phyloP scores from a whole-genome alignment of 495 filamentous ascomycete genomes.

The Tuber calosporum region DNA sequence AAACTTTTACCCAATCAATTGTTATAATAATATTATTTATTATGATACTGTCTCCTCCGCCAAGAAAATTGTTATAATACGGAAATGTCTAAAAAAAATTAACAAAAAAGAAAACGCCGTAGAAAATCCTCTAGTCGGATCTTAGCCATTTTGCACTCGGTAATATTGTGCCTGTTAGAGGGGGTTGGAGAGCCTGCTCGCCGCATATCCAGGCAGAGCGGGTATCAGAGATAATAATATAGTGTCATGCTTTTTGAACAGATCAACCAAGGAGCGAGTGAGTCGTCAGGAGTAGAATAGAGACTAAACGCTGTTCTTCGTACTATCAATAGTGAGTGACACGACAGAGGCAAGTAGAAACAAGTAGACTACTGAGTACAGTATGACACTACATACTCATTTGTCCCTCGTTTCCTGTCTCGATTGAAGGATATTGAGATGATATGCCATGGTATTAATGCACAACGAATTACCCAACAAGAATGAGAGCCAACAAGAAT shows the following conservation, averaged over 20 bases:
- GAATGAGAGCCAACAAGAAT: no score
- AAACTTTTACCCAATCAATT: no score
- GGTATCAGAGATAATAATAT: background rate
- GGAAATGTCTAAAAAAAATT: no score
- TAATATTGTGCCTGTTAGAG: background rate
- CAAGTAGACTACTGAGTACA: background rate
- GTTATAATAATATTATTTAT: no score
- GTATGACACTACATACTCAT: background rate
- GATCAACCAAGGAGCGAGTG: background rate
- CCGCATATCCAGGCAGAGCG: background rate
- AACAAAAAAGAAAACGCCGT: no score
- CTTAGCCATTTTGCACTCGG: background rate
- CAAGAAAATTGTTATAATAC: no score
- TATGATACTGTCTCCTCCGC: no score
- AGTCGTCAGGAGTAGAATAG: background rate
- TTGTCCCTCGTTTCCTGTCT: background rate
- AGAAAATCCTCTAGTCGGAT: background rate
- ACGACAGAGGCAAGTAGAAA: background rate
- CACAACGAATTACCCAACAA: background rate
- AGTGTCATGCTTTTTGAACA: background rate
- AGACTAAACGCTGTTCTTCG: background rate
- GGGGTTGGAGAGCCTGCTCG: background rate
- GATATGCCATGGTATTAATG: background rate
- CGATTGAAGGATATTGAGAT: background rate
- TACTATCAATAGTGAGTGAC: background rate